Evolutionary conservation across 352 stramenopile genomes (phyloP).

Genomic region (Phytophthora parvispora): DNA sequence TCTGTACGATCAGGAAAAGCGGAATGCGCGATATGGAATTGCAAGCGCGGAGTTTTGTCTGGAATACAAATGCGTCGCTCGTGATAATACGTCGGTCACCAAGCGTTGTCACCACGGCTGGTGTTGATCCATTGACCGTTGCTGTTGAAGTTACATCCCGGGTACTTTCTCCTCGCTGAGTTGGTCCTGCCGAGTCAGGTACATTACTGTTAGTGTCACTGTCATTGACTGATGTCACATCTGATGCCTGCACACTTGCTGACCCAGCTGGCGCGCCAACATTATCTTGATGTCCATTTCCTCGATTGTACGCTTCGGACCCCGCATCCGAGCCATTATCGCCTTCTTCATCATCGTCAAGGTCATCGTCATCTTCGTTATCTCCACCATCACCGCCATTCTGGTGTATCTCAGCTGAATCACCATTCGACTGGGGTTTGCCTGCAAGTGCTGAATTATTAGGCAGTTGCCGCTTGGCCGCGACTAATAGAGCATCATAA

Average conservation of each 20-base stretch:
- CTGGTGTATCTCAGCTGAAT: constrained; percentile 37
- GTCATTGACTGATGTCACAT: constrained; percentile 7
- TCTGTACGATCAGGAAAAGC: constrained; percentile 82
- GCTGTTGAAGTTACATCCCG: constrained; percentile 1
- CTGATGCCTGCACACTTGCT: constrained; percentile 3
- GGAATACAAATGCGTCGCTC: constrained; percentile 53
- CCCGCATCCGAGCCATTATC: constrained; percentile 36
- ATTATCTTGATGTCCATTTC: constrained; percentile 32
- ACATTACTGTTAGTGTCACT: constrained; percentile 26
- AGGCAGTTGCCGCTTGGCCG: constrained; percentile 82
- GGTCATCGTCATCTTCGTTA: constrained; percentile 40
- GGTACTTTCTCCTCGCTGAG: constrained; percentile 3
- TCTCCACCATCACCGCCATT: constrained; percentile 38
- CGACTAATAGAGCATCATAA: constrained; percentile 75
- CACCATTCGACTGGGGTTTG: constrained; percentile 52
- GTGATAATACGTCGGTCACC: constrained; percentile 24
- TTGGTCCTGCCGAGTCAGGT: constrained; percentile 13
- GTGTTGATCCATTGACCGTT: constrained; percentile 4
- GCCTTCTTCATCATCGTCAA: constrained; percentile 41
- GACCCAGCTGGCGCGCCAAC: constrained; percentile 7
- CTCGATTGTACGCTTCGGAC: constrained; percentile 22
- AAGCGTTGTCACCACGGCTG: constrained; percentile 5
- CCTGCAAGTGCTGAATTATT: constrained; percentile 77
- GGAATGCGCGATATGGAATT: constrained; percentile 74
- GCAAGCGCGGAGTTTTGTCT: constrained; percentile 66